Percentiles rank a stretch among this genome's conserved stretches.
Evolutionary conservation across 2,329 filamentous ascomycete species (phyloP).

Genomic region (Fusarium nanum): DNA sequence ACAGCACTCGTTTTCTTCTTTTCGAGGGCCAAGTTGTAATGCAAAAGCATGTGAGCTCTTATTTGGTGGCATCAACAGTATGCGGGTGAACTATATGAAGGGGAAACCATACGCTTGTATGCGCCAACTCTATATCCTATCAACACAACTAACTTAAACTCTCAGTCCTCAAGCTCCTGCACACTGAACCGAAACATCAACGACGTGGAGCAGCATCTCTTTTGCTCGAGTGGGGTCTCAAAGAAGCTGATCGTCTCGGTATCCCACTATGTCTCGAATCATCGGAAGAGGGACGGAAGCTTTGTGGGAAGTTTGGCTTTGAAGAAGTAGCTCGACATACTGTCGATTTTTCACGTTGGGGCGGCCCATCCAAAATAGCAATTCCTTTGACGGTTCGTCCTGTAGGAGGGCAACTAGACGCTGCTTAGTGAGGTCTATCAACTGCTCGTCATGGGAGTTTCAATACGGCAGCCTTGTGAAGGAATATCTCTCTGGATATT

Average conservation of each 20-base stretch:
- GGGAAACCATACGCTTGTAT: constrained; percentile 53
- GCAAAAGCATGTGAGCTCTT: constrained; percentile 50
- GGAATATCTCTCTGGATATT: too few species aligned
- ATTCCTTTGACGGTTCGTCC: not conserved
- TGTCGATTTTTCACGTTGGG: constrained; percentile 48
- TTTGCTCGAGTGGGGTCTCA: constrained; percentile 51
- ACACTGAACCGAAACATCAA: constrained; percentile 54
- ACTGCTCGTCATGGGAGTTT: too few species aligned
- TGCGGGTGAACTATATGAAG: constrained; percentile 48
- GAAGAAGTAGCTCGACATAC: constrained; percentile 42
- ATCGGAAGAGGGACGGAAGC: constrained; percentile 45
- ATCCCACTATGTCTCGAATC: constrained; percentile 55
- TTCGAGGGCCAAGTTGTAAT: constrained; percentile 49
- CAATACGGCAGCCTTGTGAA: too few species aligned
- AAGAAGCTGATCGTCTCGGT: constrained; percentile 52
- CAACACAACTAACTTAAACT: not conserved
- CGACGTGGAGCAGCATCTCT: constrained; percentile 51
- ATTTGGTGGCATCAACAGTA: constrained; percentile 48
- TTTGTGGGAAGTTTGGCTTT: constrained; percentile 54
- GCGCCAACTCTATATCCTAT: constrained; percentile 17
- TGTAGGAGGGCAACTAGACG: not conserved
- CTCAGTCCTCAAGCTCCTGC: constrained; percentile 54
- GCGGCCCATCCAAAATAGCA: not conserved
- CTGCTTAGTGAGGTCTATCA: not conserved
- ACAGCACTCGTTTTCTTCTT: constrained; percentile 37